Conservation (phyloP, 225 moss, liverwort and hornwort genomes). For the Polytrichum formosum region DNA sequence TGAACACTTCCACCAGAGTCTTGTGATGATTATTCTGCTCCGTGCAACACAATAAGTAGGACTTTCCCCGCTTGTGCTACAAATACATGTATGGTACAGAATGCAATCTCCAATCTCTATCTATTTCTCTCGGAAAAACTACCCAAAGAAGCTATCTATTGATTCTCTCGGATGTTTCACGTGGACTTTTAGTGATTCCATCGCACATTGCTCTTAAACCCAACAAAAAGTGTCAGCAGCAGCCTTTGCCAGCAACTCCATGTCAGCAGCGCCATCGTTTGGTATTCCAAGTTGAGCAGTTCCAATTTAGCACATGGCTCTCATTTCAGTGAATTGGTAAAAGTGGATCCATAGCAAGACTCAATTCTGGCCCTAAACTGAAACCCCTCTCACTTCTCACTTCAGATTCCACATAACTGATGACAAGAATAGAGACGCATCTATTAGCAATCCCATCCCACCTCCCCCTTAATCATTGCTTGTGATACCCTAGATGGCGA, state of each 20-base stretch:
- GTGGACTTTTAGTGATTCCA: constrained; percentile 43
- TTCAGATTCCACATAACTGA: too few relatives aligned
- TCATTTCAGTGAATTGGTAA: too few relatives aligned
- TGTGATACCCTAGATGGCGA: too few relatives aligned
- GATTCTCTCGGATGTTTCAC: constrained; percentile 39
- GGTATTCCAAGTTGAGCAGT: too few relatives aligned
- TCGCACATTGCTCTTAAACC: constrained; percentile 4
- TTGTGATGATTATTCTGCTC: constrained; percentile 61
- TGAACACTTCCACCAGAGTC: constrained; percentile 32
- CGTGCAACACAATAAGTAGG: constrained; percentile 60
- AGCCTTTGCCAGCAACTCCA: not conserved
- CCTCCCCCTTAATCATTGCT: too few relatives aligned
- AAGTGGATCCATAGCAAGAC: too few relatives aligned
- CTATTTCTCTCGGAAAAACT: constrained; percentile 34
- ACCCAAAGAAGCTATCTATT: constrained; percentile 28
- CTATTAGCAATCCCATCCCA: too few relatives aligned
- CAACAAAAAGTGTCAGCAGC: not conserved
- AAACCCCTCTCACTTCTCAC: too few relatives aligned
- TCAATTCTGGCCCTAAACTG: too few relatives aligned
- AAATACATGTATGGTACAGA: constrained; percentile 96
- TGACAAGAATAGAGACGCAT: too few relatives aligned
- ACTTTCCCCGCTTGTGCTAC: constrained; percentile 54
- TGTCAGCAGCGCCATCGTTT: too few relatives aligned
- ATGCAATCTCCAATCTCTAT: constrained; percentile 46
- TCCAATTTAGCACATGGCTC: too few relatives aligned